Evolutionary conservation across 1,284 basidiomycete genomes (phyloP), one percentile per base, ranked within the genome.

Genomic region (Ganoderma meredithae): DNA sequence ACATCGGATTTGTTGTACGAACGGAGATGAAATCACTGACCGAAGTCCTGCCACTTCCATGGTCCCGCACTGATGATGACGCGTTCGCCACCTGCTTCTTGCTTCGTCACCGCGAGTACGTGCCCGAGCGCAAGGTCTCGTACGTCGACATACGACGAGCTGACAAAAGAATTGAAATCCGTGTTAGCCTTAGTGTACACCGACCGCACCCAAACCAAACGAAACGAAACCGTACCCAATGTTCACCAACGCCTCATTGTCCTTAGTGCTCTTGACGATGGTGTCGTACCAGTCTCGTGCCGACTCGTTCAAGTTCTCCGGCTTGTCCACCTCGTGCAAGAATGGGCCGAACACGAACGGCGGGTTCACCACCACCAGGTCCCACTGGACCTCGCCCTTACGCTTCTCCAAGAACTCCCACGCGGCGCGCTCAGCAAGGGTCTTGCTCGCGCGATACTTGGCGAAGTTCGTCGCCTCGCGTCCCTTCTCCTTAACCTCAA

Each of bases 361-460:
- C 76, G 91, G 90, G 75, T 85, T 84, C 69, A 91, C 78, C 0
- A 83, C 81, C 8, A 82, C 83, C 33, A 90, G 76, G 68, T 90
- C 88, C 84, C 86, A 92, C 19, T 73, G 70, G 7, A 84, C 76
- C 39, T 73, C 76, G 1, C 77, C 72, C 74, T 88, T 85, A 73
- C 90, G 79, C 68, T 86, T 81, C 64, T 88, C 81, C 66, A 83
- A 78, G 67, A 89, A 90, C 52, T 86, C 82, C 87, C 87, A 89
- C 3, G 86, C 85, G n/a, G 83, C 83, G 72, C 78, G 81, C 76
- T 95, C 93, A 1, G 93, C 91, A 2, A 94, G 81, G 1, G 85
- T 87, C 82, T 95, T 94, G 25, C 84, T 86, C 15, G 84, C 86
- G 62, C 82, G 77, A 75, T 92, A 92, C 73, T 86, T 87, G 52